phyloP scores from a whole-genome alignment of 75 land plant genomes.

The Isoetes taiwanensis region DNA sequence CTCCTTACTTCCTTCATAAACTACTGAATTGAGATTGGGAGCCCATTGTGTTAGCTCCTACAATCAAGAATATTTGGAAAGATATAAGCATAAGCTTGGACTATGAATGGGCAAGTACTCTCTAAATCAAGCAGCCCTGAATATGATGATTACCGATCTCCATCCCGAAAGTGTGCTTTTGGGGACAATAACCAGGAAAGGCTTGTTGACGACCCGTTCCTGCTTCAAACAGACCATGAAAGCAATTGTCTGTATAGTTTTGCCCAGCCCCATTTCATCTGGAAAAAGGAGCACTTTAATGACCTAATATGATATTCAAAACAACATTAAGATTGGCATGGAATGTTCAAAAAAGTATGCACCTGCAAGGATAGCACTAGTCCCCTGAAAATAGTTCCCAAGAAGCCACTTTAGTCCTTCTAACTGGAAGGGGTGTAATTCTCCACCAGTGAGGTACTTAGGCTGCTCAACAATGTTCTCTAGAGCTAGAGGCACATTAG shows the following conservation, averaged over 20 bases:
- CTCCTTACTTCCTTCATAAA: constrained; percentile 28
- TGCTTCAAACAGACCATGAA: constrained; percentile 21
- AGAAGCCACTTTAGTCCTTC: constrained; percentile 27
- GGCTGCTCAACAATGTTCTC: constrained; percentile 15
- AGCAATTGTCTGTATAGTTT: constrained; percentile 27
- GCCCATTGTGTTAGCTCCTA: constrained; percentile 27
- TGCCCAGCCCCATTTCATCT: constrained; percentile 38
- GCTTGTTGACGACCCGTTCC: constrained; percentile 18
- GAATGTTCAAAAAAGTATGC: too few relatives aligned
- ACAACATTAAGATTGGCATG: too few relatives aligned
- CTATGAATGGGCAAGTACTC: background rate
- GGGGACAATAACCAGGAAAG: constrained; percentile 30
- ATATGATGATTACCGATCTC: constrained; percentile 20
- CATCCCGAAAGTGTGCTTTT: constrained; percentile 34
- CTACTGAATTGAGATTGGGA: constrained; percentile 16
- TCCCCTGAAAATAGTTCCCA: constrained; percentile 17
- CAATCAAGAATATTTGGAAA: constrained; percentile 1
- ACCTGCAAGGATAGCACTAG: constrained; percentile 33
- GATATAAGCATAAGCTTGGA: background rate
- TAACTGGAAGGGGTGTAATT: constrained; percentile 19
- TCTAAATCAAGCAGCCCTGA: background rate
- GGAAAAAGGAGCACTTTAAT: constrained; percentile 3
- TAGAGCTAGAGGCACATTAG: background rate
- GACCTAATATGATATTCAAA: background rate
- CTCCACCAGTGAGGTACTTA: constrained; percentile 19